phyloP scores from a whole-genome alignment of 345 rosid species.

The Dimocarpus longan region DNA sequence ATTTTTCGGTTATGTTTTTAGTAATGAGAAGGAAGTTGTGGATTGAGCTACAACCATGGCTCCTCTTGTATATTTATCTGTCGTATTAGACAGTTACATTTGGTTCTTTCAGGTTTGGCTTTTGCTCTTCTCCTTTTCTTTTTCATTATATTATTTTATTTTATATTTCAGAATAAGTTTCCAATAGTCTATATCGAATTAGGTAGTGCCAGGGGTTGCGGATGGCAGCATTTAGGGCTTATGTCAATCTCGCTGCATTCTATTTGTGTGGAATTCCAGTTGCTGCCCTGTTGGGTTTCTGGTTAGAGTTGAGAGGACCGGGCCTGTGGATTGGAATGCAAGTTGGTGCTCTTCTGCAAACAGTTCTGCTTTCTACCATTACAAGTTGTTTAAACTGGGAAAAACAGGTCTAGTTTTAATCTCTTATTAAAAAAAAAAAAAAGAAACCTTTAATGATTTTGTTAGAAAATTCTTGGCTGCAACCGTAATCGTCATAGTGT shows the following conservation, averaged over 20 bases:
- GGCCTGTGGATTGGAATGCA: slow-evolving; percentile 83
- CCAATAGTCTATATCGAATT: neutral
- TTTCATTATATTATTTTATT: too few relatives aligned
- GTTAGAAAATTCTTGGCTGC: too few relatives aligned
- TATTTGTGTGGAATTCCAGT: slow-evolving; percentile 73
- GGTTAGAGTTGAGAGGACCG: slow-evolving; percentile 49
- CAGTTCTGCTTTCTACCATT: slow-evolving; percentile 44
- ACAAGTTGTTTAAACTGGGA: slow-evolving; percentile 70
- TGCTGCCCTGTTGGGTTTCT: slow-evolving; percentile 60
- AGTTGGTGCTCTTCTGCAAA: slow-evolving; percentile 61
- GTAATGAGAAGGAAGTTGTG: slow-evolving; percentile 74
- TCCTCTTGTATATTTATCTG: slow-evolving; percentile 63
- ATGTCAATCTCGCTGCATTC: slow-evolving; percentile 66
- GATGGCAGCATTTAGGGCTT: slow-evolving; percentile 87
- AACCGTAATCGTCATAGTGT: too few relatives aligned
- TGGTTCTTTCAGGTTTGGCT: slow-evolving; percentile 60
- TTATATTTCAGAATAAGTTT: too few relatives aligned
- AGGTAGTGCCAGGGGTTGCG: slow-evolving; percentile 88
- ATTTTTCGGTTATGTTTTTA: slow-evolving; percentile 64
- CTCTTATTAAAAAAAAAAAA: neutral
- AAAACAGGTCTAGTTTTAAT: slow-evolving; percentile 42
- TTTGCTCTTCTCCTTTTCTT: too few relatives aligned
- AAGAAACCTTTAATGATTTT: too few relatives aligned
- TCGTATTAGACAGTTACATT: slow-evolving; percentile 69
- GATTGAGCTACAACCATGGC: slow-evolving; percentile 66